Percentiles rank a stretch among this genome's conserved stretches.
These are phyloP conservation scores for Pilasporangium apinafurcum DNA, from an alignment of 352 stramenopile species.

Conservation along the genomic window DNA sequence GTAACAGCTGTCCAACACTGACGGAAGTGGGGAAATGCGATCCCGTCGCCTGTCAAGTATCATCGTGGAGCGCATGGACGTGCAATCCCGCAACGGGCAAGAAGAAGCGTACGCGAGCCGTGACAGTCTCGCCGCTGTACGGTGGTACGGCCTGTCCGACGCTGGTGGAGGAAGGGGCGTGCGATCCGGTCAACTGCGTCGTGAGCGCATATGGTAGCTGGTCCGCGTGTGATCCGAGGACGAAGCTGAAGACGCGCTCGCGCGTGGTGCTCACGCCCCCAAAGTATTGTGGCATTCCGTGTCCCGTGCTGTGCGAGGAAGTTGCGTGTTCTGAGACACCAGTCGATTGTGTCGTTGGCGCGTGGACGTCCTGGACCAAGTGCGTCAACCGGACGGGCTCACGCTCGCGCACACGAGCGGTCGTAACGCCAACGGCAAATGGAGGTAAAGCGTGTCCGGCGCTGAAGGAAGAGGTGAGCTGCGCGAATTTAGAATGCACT, in stretches of 20 bases:
- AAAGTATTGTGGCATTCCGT: slow-evolving; percentile 28
- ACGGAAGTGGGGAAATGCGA: slow-evolving; percentile 26
- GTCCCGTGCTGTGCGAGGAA: slow-evolving; percentile 7
- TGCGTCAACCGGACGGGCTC: slow-evolving; percentile 11
- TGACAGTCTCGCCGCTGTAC: slow-evolving; percentile 21
- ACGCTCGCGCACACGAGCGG: slow-evolving; percentile 11
- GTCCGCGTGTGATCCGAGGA: slow-evolving; percentile 19
- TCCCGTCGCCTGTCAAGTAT: slow-evolving; percentile 36
- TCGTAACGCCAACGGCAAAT: slow-evolving; percentile 18
- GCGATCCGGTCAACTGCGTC: slow-evolving; percentile 47
- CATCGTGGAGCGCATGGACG: slow-evolving; percentile 24
- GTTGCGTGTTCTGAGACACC: slow-evolving; percentile 5
- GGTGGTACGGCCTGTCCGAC: slow-evolving; percentile 24
- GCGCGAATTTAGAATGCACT: slow-evolving; percentile 16
- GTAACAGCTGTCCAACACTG: slow-evolving; percentile 19
- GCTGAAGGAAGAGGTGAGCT: slow-evolving; percentile 9
- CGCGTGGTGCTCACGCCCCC: slow-evolving; percentile 21
- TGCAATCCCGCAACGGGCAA: slow-evolving; percentile 21
- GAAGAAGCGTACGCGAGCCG: slow-evolving; percentile 29
- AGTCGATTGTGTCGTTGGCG: slow-evolving; percentile 19
- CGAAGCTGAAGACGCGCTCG: slow-evolving; percentile 17
- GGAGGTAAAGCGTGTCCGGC: slow-evolving; percentile 17
- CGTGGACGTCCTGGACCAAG: slow-evolving; percentile 16
- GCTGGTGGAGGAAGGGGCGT: slow-evolving; percentile 17
- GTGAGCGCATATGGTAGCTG: slow-evolving; percentile 22